These are phyloP conservation scores for Exutisphaerella laricina DNA, from an alignment of 2,329 filamentous ascomycete species.

Conservation along the genomic window DNA sequence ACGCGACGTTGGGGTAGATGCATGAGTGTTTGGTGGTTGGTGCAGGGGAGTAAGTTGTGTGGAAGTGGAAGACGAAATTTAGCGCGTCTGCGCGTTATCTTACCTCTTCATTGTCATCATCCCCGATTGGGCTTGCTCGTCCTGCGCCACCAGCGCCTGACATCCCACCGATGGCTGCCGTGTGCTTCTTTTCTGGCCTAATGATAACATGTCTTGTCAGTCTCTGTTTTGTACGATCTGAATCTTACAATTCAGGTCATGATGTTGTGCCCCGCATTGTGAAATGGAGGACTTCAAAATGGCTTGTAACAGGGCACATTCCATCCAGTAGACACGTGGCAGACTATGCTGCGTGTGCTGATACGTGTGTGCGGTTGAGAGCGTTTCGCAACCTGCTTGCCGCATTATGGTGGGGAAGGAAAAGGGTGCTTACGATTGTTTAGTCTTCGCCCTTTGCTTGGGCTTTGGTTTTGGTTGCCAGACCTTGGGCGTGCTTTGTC, in stretches of 20 bases:
- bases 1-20: constrained; percentile 25
- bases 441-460: constrained; percentile 35
- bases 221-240: constrained; percentile 1
- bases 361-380: background rate
- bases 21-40: constrained; percentile 24
- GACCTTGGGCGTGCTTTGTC: constrained; percentile 27
- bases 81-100: constrained; percentile 36
- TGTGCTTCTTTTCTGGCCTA: constrained; percentile 72
- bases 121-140: constrained; percentile 56
- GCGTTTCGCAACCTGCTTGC: too few species aligned
- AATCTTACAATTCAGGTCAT: constrained; percentile 1
- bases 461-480: constrained; percentile 23
- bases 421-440: constrained; percentile 35
- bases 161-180: constrained; percentile 62
- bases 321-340: constrained; percentile 20
- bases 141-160: constrained; percentile 57
- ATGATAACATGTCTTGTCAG: constrained; percentile 26
- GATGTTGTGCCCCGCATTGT: constrained; percentile 19
- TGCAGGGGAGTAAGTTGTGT: constrained; percentile 30
- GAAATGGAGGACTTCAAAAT: constrained; percentile 10
- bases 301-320: constrained; percentile 12
- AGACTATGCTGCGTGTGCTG: background rate
- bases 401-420: too few species aligned
- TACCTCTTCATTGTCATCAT: constrained; percentile 54
- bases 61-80: constrained; percentile 36